phyloP scores from a whole-genome alignment of 257 asterid genomes.

The Thymus mandschuricus region DNA sequence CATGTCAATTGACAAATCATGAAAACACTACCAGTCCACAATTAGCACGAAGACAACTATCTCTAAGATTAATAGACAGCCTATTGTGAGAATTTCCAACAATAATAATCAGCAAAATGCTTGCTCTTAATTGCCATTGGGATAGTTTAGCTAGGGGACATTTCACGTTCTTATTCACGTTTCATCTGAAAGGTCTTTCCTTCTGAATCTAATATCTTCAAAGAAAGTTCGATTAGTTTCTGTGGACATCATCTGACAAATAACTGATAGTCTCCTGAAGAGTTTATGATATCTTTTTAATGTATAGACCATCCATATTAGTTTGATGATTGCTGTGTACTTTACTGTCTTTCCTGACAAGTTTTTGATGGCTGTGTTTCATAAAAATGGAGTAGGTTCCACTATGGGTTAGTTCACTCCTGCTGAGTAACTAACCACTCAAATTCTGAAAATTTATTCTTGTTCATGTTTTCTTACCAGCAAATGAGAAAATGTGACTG shows the following conservation, averaged over 20 bases:
- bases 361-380: neutral
- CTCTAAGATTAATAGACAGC: neutral
- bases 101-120: neutral
- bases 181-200: neutral
- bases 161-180: neutral
- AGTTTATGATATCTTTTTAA: neutral
- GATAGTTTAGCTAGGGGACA: neutral
- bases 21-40: no score
- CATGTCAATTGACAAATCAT: no score
- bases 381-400: neutral
- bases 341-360: neutral
- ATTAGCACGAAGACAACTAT: neutral
- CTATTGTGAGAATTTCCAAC: neutral
- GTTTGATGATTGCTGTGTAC: neutral
- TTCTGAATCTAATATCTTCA: neutral
- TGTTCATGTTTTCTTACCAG: conserved; percentile 5
- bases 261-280: neutral
- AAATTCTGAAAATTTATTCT: neutral
- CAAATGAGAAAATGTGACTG: neutral
- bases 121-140: neutral
- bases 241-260: neutral
- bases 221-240: neutral
- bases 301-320: neutral
- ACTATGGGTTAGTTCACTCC: neutral
- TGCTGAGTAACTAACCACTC: neutral